Evolutionary conservation across 805 yeast genomes (phyloP).

Genomic region (Wickerhamomyces kurtzmanii): DNA sequence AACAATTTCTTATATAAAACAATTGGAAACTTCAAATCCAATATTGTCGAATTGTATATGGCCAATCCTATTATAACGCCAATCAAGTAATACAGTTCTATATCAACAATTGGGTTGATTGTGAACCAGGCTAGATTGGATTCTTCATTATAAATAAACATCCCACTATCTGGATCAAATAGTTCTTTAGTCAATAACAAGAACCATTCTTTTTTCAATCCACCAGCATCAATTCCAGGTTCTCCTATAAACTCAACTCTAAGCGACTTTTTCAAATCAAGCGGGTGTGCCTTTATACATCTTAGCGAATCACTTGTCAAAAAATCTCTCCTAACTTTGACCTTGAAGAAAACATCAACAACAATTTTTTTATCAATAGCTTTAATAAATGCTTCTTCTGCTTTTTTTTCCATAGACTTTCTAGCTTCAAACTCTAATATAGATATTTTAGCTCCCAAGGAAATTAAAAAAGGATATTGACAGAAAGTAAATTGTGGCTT

Average conservation of each 20-base stretch:
- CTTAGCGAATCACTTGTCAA: conserved; percentile 70
- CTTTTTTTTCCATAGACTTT: conserved; percentile 73
- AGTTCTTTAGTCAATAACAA: conserved; percentile 58
- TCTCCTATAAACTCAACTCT: conserved; percentile 77
- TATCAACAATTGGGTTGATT: conserved; percentile 29
- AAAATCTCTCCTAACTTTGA: conserved; percentile 57
- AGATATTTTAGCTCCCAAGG: conserved; percentile 74
- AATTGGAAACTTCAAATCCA: conserved; percentile 70
- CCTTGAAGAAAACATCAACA: conserved; percentile 57
- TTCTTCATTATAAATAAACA: conserved; percentile 58
- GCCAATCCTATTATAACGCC: conserved; percentile 90
- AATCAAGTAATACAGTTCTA: conserved; percentile 59
- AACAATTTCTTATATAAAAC: conserved; percentile 71
- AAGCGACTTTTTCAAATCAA: conserved; percentile 63
- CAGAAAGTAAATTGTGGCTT: conserved; percentile 49
- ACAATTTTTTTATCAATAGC: conserved; percentile 55
- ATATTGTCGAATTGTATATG: conserved; percentile 78
- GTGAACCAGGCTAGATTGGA: conserved; percentile 74
- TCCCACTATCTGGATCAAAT: conserved; percentile 57
- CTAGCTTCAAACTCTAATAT: conserved; percentile 77
- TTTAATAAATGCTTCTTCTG: conserved; percentile 80
- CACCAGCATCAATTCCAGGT: conserved; percentile 95
- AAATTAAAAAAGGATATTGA: conserved; percentile 72
- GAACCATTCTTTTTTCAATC: conserved; percentile 92
- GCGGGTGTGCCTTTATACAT: conserved; percentile 41